Evolutionary conservation across 1,139 yeast genomes (phyloP).

Genomic region (Citeromyces hawaiiensis): DNA sequence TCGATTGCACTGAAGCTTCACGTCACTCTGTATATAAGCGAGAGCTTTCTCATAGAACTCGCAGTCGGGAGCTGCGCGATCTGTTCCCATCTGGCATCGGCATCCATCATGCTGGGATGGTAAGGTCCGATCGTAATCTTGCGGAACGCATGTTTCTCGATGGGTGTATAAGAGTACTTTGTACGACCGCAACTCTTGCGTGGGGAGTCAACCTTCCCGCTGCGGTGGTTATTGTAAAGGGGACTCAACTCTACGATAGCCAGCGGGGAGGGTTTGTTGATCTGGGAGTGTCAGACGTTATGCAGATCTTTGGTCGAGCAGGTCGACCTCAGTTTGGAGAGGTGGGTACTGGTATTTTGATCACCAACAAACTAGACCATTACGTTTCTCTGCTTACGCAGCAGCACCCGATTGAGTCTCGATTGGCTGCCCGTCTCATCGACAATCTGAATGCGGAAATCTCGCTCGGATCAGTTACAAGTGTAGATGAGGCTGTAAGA

Average conservation of each 20-base stretch:
- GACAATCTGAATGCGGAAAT: slow-evolving; percentile 96
- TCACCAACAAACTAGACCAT: slow-evolving; percentile 81
- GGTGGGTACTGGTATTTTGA: slow-evolving; percentile 83
- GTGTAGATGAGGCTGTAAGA: slow-evolving; percentile 85
- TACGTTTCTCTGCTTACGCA: slow-evolving; percentile 80
- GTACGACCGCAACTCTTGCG: slow-evolving; percentile 96
- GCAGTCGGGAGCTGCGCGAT: slow-evolving; percentile 72
- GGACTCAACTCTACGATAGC: slow-evolving; percentile 92
- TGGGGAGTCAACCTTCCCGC: slow-evolving; percentile 99
- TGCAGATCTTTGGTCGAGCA: slow-evolving; percentile 98
- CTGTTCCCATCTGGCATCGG: slow-evolving; percentile 80
- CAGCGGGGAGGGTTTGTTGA: slow-evolving; percentile 92
- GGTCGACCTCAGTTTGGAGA: slow-evolving; percentile 97
- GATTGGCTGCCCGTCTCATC: slow-evolving; percentile 60
- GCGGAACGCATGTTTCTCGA: slow-evolving; percentile 77
- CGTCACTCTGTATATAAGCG: slow-evolving; percentile 34
- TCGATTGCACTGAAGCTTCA: slow-evolving; percentile 45
- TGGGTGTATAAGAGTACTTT: slow-evolving; percentile 81
- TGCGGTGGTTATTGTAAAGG: slow-evolving; percentile 91
- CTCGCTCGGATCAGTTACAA: slow-evolving; percentile 88
- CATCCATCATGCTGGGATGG: slow-evolving; percentile 95
- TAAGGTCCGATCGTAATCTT: slow-evolving; percentile 78
- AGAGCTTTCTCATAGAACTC: slow-evolving; percentile 58
- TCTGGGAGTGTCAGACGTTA: slow-evolving; percentile 89
- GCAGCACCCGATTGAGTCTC: slow-evolving; percentile 94